These are phyloP conservation scores for Ceratobasidium sp. DNA, from an alignment of 1,284 basidiomycete genomes.

Conservation along the genomic window DNA sequence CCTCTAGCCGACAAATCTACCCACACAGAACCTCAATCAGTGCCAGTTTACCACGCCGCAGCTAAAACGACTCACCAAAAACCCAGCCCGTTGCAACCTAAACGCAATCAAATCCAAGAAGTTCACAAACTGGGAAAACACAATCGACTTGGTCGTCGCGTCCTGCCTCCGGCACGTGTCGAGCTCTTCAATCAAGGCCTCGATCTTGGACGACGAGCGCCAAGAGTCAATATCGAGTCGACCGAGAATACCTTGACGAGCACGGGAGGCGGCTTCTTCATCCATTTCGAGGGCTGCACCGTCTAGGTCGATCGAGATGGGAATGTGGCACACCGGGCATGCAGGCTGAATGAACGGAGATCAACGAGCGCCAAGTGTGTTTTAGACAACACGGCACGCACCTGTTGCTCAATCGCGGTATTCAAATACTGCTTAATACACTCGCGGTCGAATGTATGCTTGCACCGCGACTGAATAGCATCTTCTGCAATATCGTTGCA, in stretches of 20 bases:
- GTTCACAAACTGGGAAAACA: constrained; percentile 95
- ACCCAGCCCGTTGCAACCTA: constrained; percentile 90
- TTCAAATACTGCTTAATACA: constrained; percentile 95
- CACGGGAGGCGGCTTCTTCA: constrained; percentile 65
- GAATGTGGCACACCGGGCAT: constrained; percentile 95
- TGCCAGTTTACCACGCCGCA: background rate
- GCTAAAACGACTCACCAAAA: constrained; percentile 65
- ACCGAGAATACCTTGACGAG: constrained; percentile 92
- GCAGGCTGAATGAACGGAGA: constrained; percentile 67
- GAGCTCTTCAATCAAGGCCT: constrained; percentile 95
- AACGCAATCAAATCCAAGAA: constrained; percentile 89
- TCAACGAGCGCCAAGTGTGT: constrained; percentile 7
- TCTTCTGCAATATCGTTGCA: constrained; percentile 98
- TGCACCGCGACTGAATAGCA: constrained; percentile 92
- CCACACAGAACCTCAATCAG: constrained; percentile 32
- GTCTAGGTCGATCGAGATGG: constrained; percentile 94
- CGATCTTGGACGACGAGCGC: constrained; percentile 97
- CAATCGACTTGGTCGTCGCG: constrained; percentile 94
- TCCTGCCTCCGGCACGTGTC: constrained; percentile 85
- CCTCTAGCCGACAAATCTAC: constrained; percentile 94
- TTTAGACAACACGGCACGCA: constrained; percentile 55
- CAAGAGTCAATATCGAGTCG: constrained; percentile 89
- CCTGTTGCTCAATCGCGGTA: constrained; percentile 74
- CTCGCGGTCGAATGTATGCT: constrained; percentile 92
- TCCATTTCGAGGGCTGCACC: constrained; percentile 89